Conservation (phyloP, 805 yeast genomes). For the Naumovozyma castellii region DNA sequence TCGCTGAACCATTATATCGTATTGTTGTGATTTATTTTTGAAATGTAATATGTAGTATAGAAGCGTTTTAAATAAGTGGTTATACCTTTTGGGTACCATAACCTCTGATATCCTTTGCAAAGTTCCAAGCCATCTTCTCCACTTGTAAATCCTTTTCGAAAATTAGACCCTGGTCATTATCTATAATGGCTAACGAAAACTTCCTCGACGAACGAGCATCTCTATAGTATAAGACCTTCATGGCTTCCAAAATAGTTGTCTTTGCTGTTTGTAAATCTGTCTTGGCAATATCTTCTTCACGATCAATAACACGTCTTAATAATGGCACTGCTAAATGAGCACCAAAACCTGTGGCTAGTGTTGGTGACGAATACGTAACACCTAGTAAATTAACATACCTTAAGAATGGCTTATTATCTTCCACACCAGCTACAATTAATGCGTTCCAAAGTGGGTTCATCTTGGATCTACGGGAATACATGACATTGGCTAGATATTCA, state of each 20-base stretch:
- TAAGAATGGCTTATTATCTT: slow-evolving; percentile 61
- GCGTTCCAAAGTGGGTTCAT: slow-evolving; percentile 98
- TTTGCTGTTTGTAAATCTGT: slow-evolving; percentile 69
- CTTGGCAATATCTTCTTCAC: slow-evolving; percentile 63
- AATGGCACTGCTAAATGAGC: slow-evolving; percentile 89
- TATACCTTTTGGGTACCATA: slow-evolving; percentile 65
- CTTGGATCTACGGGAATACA: slow-evolving; percentile 82
- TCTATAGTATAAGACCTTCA: slow-evolving; percentile 91
- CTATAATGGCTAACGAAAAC: slow-evolving; percentile 70
- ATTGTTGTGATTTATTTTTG: too few species aligned
- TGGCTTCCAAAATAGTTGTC: slow-evolving; percentile 66
- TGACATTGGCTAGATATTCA: slow-evolving; percentile 73
- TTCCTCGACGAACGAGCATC: slow-evolving; percentile 91
- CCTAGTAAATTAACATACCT: slow-evolving; percentile 87
- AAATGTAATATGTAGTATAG: too few species aligned
- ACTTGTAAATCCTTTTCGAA: slow-evolving; percentile 60
- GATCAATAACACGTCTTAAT: slow-evolving; percentile 72
- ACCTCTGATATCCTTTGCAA: slow-evolving; percentile 81
- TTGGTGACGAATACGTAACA: slow-evolving; percentile 77
- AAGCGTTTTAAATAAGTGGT: too few species aligned
- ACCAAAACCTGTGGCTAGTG: slow-evolving; percentile 94
- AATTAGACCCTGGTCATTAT: slow-evolving; percentile 49
- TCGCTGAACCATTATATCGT: too few species aligned
- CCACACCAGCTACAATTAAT: slow-evolving; percentile 80
- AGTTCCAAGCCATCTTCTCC: slow-evolving; percentile 77